A percentile compares a stretch with the other conserved stretches of the same genome.
These are phyloP conservation scores for Kuraishia piskuri DNA, from an alignment of 805 yeast genomes.

Conservation along the genomic window DNA sequence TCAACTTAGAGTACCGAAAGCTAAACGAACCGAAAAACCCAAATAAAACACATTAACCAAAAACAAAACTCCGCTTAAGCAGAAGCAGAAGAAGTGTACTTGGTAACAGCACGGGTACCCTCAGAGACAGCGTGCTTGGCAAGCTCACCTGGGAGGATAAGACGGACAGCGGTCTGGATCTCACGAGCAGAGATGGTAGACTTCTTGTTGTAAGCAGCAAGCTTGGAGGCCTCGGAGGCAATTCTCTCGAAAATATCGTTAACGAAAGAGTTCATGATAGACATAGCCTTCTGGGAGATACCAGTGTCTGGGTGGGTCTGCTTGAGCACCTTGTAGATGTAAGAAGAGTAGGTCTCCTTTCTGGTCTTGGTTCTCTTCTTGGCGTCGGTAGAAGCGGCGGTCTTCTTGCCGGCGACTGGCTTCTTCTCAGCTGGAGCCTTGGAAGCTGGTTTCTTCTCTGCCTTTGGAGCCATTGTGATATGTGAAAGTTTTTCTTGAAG, in stretches of 20 bases:
- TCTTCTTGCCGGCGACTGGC: constrained; percentile 70
- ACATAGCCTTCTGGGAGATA: constrained; percentile 91
- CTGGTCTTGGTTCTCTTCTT: constrained; percentile 84
- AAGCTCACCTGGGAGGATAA: constrained; percentile 96
- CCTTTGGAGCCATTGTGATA: constrained; percentile 41
- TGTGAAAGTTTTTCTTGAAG: background rate
- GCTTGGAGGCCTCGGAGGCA: constrained; percentile 87
- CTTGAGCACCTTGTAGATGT: constrained; percentile 89
- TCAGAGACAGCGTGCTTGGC: constrained; percentile 98
- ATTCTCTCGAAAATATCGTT: constrained; percentile 90
- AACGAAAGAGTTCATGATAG: constrained; percentile 89
- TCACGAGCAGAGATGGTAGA: constrained; percentile 94
- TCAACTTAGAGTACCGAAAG: background rate
- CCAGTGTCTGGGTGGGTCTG: constrained; percentile 96
- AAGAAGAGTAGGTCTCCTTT: constrained; percentile 90
- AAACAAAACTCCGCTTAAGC: constrained; percentile 16
- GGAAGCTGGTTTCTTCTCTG: constrained; percentile 57
- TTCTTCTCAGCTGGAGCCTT: constrained; percentile 89
- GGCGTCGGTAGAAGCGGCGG: constrained; percentile 59
- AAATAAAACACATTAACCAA: background rate
- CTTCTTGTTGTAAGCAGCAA: constrained; percentile 91
- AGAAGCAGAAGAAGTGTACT: constrained; percentile 67
- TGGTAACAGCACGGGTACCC: constrained; percentile 97
- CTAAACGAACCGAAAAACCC: background rate
- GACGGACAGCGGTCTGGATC: constrained; percentile 97